phyloP scores from a whole-genome alignment of 176 grass and related monocot genomes.

The Eleusine indica region DNA sequence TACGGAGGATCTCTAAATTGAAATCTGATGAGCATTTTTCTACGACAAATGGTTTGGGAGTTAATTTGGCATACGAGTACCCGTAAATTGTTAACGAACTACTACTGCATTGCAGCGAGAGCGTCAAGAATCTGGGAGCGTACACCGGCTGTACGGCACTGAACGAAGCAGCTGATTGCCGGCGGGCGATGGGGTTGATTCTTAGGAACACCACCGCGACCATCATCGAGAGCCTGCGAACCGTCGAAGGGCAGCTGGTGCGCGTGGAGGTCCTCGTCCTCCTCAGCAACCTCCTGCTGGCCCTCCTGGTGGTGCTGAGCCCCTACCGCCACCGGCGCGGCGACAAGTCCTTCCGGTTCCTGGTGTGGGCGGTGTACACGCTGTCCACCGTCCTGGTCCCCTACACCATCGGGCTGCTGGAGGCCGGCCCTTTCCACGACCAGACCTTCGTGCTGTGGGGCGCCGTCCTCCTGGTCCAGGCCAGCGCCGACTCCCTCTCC shows the following conservation, averaged over 20 bases:
- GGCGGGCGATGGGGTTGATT: background rate
- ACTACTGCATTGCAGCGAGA: background rate
- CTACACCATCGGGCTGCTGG: slow-evolving; percentile 31
- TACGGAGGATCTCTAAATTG: background rate
- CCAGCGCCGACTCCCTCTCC: background rate
- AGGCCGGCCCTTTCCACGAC: slow-evolving; percentile 24
- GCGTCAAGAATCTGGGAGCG: background rate
- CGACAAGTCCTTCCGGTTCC: slow-evolving; percentile 15
- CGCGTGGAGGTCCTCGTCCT: slow-evolving; percentile 22
- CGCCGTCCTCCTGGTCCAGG: slow-evolving; percentile 19
- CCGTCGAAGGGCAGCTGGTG: slow-evolving; percentile 24
- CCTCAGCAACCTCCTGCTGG: slow-evolving; percentile 23
- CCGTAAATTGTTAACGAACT: background rate
- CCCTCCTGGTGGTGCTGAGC: background rate
- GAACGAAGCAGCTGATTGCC: background rate
- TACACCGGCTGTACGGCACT: background rate
- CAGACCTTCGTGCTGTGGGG: slow-evolving; percentile 28
- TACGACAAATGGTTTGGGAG: background rate
- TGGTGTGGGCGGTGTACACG: slow-evolving; percentile 11
- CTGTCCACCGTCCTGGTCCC: slow-evolving; percentile 4
- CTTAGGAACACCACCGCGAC: background rate
- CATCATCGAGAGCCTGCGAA: background rate
- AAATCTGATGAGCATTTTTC: background rate
- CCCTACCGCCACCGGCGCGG: background rate
- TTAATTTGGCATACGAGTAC: background rate